phyloP scores from a whole-genome alignment of 352 stramenopile genomes.

The Labyrinthula sp. region DNA sequence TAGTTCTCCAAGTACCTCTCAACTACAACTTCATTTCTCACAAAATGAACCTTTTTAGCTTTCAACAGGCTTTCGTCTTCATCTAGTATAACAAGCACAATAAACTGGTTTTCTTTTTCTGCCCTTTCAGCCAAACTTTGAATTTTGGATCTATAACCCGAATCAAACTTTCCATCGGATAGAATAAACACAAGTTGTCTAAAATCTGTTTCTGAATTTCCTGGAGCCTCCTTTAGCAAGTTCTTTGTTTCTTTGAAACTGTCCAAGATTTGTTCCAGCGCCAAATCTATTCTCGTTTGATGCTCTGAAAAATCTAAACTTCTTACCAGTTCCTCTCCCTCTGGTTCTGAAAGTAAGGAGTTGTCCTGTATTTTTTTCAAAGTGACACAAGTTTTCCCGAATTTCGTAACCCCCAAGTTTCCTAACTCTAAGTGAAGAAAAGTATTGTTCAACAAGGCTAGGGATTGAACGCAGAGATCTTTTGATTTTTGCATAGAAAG shows the following conservation, averaged over 20 bases:
- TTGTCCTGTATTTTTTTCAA: slow-evolving; percentile 83
- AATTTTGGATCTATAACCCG: slow-evolving; percentile 73
- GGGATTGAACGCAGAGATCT: slow-evolving; percentile 74
- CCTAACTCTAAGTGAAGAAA: slow-evolving; percentile 33
- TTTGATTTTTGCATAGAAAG: slow-evolving; percentile 93
- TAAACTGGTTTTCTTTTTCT: slow-evolving; percentile 7
- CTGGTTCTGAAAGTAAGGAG: slow-evolving; percentile 89
- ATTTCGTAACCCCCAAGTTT: slow-evolving; percentile 48
- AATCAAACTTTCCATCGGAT: slow-evolving; percentile 92
- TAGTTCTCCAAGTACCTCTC: slow-evolving; percentile 97
- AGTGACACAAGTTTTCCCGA: slow-evolving; percentile 76
- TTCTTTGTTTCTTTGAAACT: slow-evolving; percentile 52
- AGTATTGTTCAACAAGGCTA: slow-evolving; percentile 85
- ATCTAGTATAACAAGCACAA: slow-evolving; percentile 29
- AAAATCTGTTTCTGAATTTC: slow-evolving; percentile 35
- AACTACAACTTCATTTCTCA: slow-evolving; percentile 80
- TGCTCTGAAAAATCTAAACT: slow-evolving; percentile 91
- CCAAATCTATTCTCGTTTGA: slow-evolving; percentile 81
- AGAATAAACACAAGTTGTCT: slow-evolving; percentile 96
- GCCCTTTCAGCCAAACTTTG: slow-evolving; percentile 20
- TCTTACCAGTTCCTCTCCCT: slow-evolving; percentile 64
- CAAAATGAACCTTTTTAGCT: slow-evolving; percentile 81
- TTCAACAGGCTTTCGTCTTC: slow-evolving; percentile 79
- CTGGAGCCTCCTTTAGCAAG: slow-evolving; percentile 37
- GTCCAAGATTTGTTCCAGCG: slow-evolving; percentile 67